These are phyloP conservation scores for Marasmius tenuissimus DNA, from an alignment of 1,284 basidiomycete species.

Conservation along the genomic window DNA sequence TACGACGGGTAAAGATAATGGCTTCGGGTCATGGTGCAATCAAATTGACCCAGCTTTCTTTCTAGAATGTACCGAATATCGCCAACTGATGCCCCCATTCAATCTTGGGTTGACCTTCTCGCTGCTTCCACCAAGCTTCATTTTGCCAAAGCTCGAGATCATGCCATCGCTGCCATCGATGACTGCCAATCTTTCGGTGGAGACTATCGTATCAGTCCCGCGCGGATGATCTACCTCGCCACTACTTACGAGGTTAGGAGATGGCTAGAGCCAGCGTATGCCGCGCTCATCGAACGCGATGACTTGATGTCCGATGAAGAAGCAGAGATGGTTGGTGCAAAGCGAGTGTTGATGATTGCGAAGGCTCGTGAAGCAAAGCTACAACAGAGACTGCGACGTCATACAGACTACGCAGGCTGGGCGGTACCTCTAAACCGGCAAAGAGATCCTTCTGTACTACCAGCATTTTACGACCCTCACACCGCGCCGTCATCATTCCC, in stretches of 20 bases:
- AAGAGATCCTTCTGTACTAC: too few relatives aligned
- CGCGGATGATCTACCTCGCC: neutral
- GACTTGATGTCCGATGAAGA: neutral
- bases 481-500: too few relatives aligned
- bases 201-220: neutral
- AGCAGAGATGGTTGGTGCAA: neutral
- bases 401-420: too few relatives aligned
- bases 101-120: conserved; percentile 6
- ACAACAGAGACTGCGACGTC: neutral
- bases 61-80: conserved; percentile 7
- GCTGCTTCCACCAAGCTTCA: conserved; percentile 1
- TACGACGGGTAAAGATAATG: conserved; percentile 5
- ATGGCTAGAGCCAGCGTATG: neutral
- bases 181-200: neutral
- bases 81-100: neutral
- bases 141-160: conserved; percentile 5
- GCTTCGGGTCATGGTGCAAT: neutral
- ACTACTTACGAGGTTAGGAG: neutral
- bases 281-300: neutral
- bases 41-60: neutral
- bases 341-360: neutral
- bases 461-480: too few relatives aligned
- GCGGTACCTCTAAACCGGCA: too few relatives aligned
- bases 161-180: conserved; percentile 7
- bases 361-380: neutral